Conservation (phyloP, 768 basidiomycete species). For the Aureoboletus auriporus region DNA sequence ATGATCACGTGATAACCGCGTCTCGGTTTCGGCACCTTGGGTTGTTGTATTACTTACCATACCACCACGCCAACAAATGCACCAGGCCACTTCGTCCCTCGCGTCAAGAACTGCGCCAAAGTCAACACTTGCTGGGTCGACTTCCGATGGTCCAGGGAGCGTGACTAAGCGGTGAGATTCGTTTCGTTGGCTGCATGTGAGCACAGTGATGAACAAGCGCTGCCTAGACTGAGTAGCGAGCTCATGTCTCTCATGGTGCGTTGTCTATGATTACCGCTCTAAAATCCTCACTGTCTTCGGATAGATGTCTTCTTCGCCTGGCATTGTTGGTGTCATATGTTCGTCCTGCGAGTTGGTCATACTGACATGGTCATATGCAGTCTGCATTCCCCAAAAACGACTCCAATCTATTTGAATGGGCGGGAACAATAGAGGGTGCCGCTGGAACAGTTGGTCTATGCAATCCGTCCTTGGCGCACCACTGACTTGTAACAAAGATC, state of each 20-base stretch:
- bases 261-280: slow-evolving; percentile 15
- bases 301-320: slow-evolving; percentile 87
- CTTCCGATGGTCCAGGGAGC: slow-evolving; percentile 63
- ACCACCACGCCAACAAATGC: slow-evolving; percentile 45
- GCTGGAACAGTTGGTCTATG: slow-evolving; percentile 49
- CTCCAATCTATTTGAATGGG: slow-evolving; percentile 86
- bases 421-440: slow-evolving; percentile 83
- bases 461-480: background rate
- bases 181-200: background rate
- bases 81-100: slow-evolving; percentile 64
- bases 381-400: slow-evolving; percentile 89
- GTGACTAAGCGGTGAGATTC: slow-evolving; percentile 74
- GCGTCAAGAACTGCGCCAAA: slow-evolving; percentile 59
- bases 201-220: slow-evolving; percentile 2
- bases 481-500: slow-evolving; percentile 41
- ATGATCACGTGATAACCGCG: slow-evolving; percentile 30
- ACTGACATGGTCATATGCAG: slow-evolving; percentile 33
- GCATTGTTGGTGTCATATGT: slow-evolving; percentile 55
- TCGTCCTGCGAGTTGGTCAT: background rate
- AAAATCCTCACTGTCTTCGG: slow-evolving; percentile 4
- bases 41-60: slow-evolving; percentile 5
- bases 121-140: slow-evolving; percentile 46
- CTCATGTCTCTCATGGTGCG: slow-evolving; percentile 87
- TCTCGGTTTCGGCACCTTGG: slow-evolving; percentile 5
- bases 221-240: slow-evolving; percentile 66